Evolutionary conservation across 495 filamentous ascomycete species (phyloP).

Genomic region (Hypoxylon cercidicola): DNA sequence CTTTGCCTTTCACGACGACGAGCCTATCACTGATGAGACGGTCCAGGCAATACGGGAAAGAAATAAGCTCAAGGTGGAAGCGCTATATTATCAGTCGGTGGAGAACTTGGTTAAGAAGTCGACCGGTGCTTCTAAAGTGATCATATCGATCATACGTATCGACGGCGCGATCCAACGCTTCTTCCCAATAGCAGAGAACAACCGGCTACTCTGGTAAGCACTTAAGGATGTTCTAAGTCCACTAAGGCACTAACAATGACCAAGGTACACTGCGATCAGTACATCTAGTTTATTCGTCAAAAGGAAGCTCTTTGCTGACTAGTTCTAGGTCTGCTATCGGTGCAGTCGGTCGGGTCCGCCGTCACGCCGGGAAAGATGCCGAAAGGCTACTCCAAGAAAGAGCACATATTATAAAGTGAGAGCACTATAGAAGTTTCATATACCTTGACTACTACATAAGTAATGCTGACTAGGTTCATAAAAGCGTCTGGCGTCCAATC

Average conservation of each 20-base stretch:
- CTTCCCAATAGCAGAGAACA: conserved; percentile 16
- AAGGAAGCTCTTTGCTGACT: background rate
- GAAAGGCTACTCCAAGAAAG: conserved; percentile 2
- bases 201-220: conserved; percentile 7
- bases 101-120: conserved; percentile 22
- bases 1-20: conserved; percentile 19
- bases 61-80: conserved; percentile 5
- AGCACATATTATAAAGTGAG: conserved; percentile 16
- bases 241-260: background rate
- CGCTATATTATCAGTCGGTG: conserved; percentile 12
- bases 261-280: conserved; percentile 26
- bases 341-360: conserved; percentile 9
- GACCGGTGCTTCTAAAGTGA: conserved; percentile 29
- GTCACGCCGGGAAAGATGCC: conserved; percentile 3
- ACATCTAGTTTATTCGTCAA: background rate
- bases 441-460: too few species aligned
- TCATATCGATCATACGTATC: conserved; percentile 34
- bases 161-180: conserved; percentile 1
- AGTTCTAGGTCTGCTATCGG: background rate
- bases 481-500: conserved; percentile 35
- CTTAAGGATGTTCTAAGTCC: background rate
- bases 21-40: conserved; percentile 1
- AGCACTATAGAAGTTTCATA: too few species aligned
- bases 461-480: too few species aligned
- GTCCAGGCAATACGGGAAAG: conserved; percentile 4